phyloP scores from a whole-genome alignment of 176 grass and related monocot genomes.

The Urochloa ruziziensis region DNA sequence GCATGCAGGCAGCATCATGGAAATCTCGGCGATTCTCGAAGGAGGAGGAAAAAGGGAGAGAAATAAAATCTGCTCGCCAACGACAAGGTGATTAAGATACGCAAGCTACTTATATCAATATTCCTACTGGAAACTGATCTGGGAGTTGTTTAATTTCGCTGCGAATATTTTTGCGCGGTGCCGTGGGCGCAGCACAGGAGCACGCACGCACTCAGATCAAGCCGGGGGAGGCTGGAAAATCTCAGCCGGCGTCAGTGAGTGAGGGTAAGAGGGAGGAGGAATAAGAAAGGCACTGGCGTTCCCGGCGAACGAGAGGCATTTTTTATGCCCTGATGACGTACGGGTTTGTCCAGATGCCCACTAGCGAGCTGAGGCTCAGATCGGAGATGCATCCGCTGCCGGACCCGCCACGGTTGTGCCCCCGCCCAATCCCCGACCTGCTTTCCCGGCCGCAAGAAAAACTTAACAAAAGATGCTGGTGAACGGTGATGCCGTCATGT shows the following conservation, averaged over 20 bases:
- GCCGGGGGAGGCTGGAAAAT: not conserved
- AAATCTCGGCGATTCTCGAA: not conserved
- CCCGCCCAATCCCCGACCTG: slow-evolving; percentile 7
- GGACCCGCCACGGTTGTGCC: not conserved
- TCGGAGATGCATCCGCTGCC: slow-evolving; percentile 9
- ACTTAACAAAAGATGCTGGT: not conserved
- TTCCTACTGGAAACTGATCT: not conserved
- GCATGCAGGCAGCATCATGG: not conserved
- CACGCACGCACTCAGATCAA: not conserved
- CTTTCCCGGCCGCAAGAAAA: slow-evolving; percentile 4
- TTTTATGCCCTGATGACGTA: slow-evolving; percentile 19
- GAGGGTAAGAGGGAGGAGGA: too few relatives aligned
- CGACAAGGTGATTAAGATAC: not conserved
- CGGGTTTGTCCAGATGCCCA: slow-evolving; percentile 41
- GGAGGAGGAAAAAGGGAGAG: not conserved
- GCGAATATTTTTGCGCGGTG: not conserved
- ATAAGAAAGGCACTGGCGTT: too few relatives aligned
- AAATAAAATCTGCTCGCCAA: not conserved
- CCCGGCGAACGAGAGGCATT: slow-evolving; percentile 14
- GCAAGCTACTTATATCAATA: not conserved
- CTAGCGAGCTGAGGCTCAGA: slow-evolving; percentile 20
- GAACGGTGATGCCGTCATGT: not conserved
- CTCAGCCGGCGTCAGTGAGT: not conserved
- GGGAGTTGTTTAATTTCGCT: not conserved
- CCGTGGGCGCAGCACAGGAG: not conserved